These are phyloP conservation scores for Gremmenia infestans DNA, from an alignment of 2,329 filamentous ascomycete species.

Conservation along the genomic window DNA sequence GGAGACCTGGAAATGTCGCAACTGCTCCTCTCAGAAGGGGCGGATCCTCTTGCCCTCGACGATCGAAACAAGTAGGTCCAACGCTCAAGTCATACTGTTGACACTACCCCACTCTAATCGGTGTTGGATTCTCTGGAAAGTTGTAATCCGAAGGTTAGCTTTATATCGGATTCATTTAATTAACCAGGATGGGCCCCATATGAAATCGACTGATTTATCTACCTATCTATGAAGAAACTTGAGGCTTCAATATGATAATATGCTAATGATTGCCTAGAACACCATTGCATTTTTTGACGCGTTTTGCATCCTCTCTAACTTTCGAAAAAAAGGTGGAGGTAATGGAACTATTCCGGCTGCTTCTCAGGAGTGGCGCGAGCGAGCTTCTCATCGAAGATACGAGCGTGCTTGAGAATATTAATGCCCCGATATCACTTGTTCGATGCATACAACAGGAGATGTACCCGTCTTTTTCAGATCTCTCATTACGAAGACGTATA, in stretches of 20 bases:
- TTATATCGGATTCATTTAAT: neutral
- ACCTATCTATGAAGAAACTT: neutral
- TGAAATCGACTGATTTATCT: neutral
- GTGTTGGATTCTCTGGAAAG: no score
- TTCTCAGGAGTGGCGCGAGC: neutral
- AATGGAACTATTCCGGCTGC: neutral
- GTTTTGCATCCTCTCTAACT: neutral
- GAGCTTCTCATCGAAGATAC: neutral
- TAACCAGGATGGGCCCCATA: neutral
- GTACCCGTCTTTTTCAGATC: neutral
- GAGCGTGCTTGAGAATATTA: neutral
- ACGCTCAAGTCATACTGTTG: neutral
- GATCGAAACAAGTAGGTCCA: neutral
- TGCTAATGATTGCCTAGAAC: neutral
- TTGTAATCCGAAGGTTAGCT: no score
- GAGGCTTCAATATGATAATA: neutral
- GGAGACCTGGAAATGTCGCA: neutral
- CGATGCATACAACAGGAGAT: neutral
- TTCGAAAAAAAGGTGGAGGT: neutral
- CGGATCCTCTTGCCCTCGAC: neutral
- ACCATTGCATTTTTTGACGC: neutral
- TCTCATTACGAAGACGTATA: neutral
- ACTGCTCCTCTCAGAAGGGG: neutral
- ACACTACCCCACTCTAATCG: neutral
- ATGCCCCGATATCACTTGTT: neutral